Conservation (phyloP, 352 stramenopile species). For the Globisporangium nodosum region DNA sequence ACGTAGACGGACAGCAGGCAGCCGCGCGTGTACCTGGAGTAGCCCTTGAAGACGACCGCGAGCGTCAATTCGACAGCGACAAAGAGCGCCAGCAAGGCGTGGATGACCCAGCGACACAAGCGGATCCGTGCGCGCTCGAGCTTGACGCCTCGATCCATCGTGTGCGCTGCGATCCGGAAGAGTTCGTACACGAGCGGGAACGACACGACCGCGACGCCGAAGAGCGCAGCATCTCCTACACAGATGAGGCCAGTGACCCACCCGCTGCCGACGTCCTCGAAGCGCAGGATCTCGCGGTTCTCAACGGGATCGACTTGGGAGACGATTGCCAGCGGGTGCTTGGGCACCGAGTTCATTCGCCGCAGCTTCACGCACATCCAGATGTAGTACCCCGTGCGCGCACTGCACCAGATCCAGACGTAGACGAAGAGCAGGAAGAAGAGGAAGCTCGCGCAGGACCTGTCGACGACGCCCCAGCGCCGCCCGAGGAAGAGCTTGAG, state of each 20-base stretch:
- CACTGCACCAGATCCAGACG: constrained; percentile 21
- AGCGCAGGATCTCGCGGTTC: constrained; percentile 30
- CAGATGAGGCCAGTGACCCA: constrained; percentile 29
- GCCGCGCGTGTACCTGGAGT: constrained; percentile 28
- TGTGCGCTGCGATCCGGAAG: constrained; percentile 39
- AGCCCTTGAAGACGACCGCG: constrained; percentile 19
- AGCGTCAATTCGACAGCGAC: constrained; percentile 19
- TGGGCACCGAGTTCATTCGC: constrained; percentile 21
- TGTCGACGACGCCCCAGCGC: constrained; percentile 18
- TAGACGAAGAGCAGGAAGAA: constrained; percentile 38
- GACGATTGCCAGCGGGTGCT: constrained; percentile 21
- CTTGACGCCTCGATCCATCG: constrained; percentile 49
- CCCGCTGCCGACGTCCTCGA: constrained; percentile 18
- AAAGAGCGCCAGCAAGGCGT: constrained; percentile 25
- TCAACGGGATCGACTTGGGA: constrained; percentile 37
- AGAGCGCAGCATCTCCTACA: constrained; percentile 43
- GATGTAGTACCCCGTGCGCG: constrained; percentile 15
- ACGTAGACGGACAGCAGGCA: constrained; percentile 34
- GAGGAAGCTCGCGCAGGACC: constrained; percentile 29
- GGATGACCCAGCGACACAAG: constrained; percentile 24
- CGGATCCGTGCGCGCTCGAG: constrained; percentile 42
- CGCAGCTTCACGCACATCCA: constrained; percentile 24
- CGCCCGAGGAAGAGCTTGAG: constrained; percentile 26
- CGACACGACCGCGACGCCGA: constrained; percentile 38
- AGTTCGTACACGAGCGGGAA: constrained; percentile 55